Conservation (phyloP, 2,329 filamentous ascomycete genomes). For the Didymella glomerata region DNA sequence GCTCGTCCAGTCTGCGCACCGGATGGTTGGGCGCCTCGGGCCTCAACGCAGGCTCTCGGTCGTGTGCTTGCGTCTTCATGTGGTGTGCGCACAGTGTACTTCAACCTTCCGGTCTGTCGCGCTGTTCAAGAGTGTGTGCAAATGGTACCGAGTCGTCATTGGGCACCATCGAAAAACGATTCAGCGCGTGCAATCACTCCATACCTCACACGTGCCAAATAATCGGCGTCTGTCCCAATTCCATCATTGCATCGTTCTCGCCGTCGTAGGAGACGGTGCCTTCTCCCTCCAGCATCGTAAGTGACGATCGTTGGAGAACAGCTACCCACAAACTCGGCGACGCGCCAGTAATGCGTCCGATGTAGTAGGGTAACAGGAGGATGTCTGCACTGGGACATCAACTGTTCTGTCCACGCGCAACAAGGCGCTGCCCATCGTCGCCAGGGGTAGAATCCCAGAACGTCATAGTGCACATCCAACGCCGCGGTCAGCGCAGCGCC, state of each 20-base stretch:
- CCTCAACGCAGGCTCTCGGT: constrained; percentile 9
- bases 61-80: constrained; percentile 13
- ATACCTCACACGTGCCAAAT: constrained; percentile 12
- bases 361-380: not conserved
- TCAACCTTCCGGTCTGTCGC: constrained; percentile 4
- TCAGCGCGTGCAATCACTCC: constrained; percentile 4
- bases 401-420: constrained; percentile 6
- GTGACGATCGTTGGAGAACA: not conserved
- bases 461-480: constrained; percentile 40
- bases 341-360: not conserved
- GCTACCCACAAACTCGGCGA: not conserved
- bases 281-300: not conserved
- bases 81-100: not conserved
- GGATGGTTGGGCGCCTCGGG: constrained; percentile 11
- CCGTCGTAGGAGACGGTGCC: not conserved
- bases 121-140: constrained; percentile 2
- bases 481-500: constrained; percentile 38
- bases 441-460: constrained; percentile 28
- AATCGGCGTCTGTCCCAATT: not conserved
- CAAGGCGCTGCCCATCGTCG: constrained; percentile 7
- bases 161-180: not conserved
- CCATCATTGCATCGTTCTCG: constrained; percentile 1
- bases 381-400: not conserved
- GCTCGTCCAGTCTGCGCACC: constrained; percentile 1
- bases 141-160: not conserved